phyloP scores from a whole-genome alignment of 1,139 yeast species.

The Blastobotrys indianensis region DNA sequence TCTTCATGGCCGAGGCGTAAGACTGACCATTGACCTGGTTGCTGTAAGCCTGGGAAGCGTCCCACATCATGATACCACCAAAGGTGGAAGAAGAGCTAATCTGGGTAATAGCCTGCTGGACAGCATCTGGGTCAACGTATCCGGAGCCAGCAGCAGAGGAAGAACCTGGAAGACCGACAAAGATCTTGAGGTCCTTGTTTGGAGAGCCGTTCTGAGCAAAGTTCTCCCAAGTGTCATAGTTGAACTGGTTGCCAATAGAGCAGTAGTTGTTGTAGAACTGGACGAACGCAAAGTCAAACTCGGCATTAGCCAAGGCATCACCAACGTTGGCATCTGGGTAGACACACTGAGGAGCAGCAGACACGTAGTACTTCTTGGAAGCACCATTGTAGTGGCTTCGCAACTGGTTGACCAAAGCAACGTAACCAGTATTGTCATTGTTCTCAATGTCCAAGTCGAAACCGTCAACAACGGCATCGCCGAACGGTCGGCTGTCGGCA shows the following conservation, averaged over 20 bases:
- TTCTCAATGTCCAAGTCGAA: constrained; percentile 69
- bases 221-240: constrained; percentile 79
- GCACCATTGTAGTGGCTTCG: constrained; percentile 49
- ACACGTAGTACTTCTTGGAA: constrained; percentile 53
- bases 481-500: constrained; percentile 65
- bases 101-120: constrained; percentile 23
- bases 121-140: constrained; percentile 39
- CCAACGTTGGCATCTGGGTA: constrained; percentile 87
- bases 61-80: constrained; percentile 91
- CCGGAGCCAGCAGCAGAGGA: constrained; percentile 64
- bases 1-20: constrained; percentile 43
- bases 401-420: constrained; percentile 47
- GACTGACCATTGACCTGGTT: constrained; percentile 44
- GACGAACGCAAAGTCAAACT: constrained; percentile 78
- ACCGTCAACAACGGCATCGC: constrained; percentile 60
- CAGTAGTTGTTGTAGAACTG: constrained; percentile 95
- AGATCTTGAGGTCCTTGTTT: constrained; percentile 56
- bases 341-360: constrained; percentile 96
- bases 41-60: constrained; percentile 71
- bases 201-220: constrained; percentile 54
- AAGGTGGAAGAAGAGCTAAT: constrained; percentile 46
- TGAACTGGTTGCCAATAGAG: constrained; percentile 44
- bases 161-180: constrained; percentile 71
- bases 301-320: constrained; percentile 51
- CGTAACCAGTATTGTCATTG: constrained; percentile 46